Evolutionary conservation across 352 stramenopile genomes (phyloP).

Genomic region (Phytophthora cactorum): DNA sequence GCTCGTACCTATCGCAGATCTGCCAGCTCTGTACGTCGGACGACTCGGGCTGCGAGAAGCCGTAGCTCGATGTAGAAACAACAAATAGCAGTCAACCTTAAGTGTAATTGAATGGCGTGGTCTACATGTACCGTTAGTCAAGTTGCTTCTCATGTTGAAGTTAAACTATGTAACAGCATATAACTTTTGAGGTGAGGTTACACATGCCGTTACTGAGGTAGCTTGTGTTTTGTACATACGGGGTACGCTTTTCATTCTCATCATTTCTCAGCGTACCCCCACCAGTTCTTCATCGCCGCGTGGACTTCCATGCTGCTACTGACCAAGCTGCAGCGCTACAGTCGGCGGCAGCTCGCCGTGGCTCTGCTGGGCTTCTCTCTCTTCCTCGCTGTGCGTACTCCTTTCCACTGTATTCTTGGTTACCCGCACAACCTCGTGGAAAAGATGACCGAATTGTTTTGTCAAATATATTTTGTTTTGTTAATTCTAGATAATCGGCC

Average conservation of each 20-base stretch:
- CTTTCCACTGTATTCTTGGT: neutral
- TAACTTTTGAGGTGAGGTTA: too few species aligned
- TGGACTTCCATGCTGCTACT: slow-evolving; percentile 34
- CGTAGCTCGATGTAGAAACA: slow-evolving; percentile 18
- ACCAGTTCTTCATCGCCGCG: slow-evolving; percentile 7
- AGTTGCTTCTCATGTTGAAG: slow-evolving; percentile 20
- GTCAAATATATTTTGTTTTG: too few species aligned
- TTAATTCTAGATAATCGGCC: slow-evolving; percentile 32
- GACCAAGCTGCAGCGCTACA: slow-evolving; percentile 41
- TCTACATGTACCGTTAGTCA: slow-evolving; percentile 12
- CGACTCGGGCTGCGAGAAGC: slow-evolving; percentile 43
- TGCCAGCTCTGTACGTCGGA: slow-evolving; percentile 58
- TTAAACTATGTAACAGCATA: slow-evolving; percentile 14
- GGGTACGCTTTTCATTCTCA: slow-evolving; percentile 11
- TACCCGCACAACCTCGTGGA: neutral
- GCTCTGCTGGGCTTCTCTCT: slow-evolving; percentile 20
- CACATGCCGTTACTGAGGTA: neutral
- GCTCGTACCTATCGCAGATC: slow-evolving; percentile 64
- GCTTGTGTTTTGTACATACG: neutral
- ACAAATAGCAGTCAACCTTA: slow-evolving; percentile 12
- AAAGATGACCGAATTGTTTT: neutral
- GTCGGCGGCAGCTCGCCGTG: slow-evolving; percentile 29
- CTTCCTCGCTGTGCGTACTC: slow-evolving; percentile 32
- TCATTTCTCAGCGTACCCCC: slow-evolving; percentile 7
- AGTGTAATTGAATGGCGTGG: slow-evolving; percentile 34